phyloP scores from a whole-genome alignment of 2,329 filamentous ascomycete species.

The Fusarium coicis region DNA sequence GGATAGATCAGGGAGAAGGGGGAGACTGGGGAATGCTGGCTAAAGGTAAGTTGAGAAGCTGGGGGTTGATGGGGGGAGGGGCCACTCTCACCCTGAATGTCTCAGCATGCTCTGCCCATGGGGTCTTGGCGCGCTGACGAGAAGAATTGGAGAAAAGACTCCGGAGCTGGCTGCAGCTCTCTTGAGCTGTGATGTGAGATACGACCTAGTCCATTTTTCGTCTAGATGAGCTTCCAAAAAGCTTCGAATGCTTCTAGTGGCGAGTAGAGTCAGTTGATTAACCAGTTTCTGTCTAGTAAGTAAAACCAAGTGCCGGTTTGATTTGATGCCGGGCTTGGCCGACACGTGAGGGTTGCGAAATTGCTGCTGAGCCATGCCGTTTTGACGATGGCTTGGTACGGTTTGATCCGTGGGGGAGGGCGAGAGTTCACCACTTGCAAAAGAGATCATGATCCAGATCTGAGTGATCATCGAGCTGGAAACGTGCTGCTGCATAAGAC shows the following conservation, averaged over 20 bases:
- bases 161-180: not conserved
- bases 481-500: not conserved
- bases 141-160: slow-evolving; percentile 1
- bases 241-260: slow-evolving; percentile 14
- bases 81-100: not conserved
- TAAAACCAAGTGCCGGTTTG: not conserved
- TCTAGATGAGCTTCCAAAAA: not conserved
- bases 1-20: not conserved
- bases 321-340: slow-evolving; percentile 12
- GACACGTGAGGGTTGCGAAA: slow-evolving; percentile 20
- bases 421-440: not conserved
- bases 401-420: not conserved
- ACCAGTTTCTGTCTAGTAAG: not conserved
- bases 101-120: not conserved
- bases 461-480: not conserved
- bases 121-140: not conserved
- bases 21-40: not conserved
- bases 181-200: not conserved
- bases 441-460: not conserved
- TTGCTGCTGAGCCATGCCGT: not conserved
- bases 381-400: not conserved
- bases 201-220: not conserved
- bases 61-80: not conserved
- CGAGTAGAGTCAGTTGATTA: not conserved
- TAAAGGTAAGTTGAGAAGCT: not conserved